phyloP scores from a whole-genome alignment of 306 rosid genomes.

The Cicer pinnatifidum region DNA sequence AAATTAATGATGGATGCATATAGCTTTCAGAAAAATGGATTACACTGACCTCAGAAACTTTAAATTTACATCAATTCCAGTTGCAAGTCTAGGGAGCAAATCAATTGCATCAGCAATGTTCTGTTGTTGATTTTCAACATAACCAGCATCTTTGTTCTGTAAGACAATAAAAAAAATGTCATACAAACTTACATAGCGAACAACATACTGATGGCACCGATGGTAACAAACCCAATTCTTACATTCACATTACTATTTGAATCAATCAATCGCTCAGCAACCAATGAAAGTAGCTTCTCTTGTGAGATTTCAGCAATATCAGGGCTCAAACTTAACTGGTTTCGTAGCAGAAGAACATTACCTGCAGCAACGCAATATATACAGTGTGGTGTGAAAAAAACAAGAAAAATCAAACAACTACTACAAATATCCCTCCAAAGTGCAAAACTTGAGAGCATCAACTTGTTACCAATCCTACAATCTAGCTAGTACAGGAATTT shows the following conservation, averaged over 20 bases:
- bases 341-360: slow-evolving; percentile 81
- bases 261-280: slow-evolving; percentile 89
- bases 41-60: slow-evolving; percentile 76
- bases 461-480: neutral
- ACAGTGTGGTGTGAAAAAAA: neutral
- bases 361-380: slow-evolving; percentile 60
- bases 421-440: slow-evolving; percentile 23
- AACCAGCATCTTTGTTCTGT: slow-evolving; percentile 87
- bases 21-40: slow-evolving; percentile 24
- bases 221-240: slow-evolving; percentile 42
- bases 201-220: slow-evolving; percentile 30
- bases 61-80: slow-evolving; percentile 98
- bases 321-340: slow-evolving; percentile 76
- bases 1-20: slow-evolving; percentile 40
- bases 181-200: slow-evolving; percentile 37
- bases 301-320: slow-evolving; percentile 89
- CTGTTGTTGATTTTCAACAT: slow-evolving; percentile 88
- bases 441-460: slow-evolving; percentile 13
- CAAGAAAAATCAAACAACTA: slow-evolving; percentile 34
- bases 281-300: slow-evolving; percentile 88
- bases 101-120: slow-evolving; percentile 98
- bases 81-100: slow-evolving; percentile 94
- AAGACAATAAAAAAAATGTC: slow-evolving; percentile 44
- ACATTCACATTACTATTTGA: slow-evolving; percentile 84
- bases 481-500: slow-evolving; percentile 9